phyloP scores from a whole-genome alignment of 108 stramenopile genomes.

The Bacterosira constricta region DNA sequence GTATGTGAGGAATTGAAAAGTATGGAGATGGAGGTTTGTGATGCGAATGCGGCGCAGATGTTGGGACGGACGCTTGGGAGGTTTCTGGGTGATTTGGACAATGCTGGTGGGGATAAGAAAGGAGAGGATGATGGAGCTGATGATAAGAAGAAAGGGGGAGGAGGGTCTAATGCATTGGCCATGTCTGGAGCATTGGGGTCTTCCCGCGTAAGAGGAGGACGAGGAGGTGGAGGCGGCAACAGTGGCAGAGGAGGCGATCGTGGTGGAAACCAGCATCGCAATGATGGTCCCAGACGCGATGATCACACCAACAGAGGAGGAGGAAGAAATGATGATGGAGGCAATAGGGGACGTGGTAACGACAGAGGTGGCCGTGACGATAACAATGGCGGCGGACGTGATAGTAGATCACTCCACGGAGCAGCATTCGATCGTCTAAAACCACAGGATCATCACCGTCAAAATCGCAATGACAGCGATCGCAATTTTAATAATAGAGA shows the following conservation, averaged over 20 bases:
- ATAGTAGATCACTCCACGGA: constrained; percentile 5
- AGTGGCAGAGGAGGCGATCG: constrained; percentile 7
- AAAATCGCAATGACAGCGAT: neutral
- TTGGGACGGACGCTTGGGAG: constrained; percentile 37
- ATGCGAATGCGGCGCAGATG: constrained; percentile 24
- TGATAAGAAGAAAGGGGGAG: neutral
- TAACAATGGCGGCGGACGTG: no score
- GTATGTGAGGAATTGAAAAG: constrained; percentile 64
- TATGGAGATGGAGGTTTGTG: constrained; percentile 79
- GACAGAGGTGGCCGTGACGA: no score
- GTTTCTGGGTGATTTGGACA: constrained; percentile 3
- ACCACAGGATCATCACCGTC: neutral
- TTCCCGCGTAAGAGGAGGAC: constrained; percentile 35
- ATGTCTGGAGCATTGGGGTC: constrained; percentile 83
- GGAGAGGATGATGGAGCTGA: neutral
- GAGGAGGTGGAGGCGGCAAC: constrained; percentile 11
- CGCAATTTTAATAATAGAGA: neutral
- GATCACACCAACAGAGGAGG: no score
- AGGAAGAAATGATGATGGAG: neutral
- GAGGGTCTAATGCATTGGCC: constrained; percentile 63
- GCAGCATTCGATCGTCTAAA: neutral
- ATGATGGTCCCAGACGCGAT: no score
- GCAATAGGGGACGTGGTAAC: no score
- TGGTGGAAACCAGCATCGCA: neutral
- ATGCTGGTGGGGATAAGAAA: neutral